These are phyloP conservation scores for Pyricularia pennisetigena DNA, from an alignment of 2,329 filamentous ascomycete species.

Conservation along the genomic window DNA sequence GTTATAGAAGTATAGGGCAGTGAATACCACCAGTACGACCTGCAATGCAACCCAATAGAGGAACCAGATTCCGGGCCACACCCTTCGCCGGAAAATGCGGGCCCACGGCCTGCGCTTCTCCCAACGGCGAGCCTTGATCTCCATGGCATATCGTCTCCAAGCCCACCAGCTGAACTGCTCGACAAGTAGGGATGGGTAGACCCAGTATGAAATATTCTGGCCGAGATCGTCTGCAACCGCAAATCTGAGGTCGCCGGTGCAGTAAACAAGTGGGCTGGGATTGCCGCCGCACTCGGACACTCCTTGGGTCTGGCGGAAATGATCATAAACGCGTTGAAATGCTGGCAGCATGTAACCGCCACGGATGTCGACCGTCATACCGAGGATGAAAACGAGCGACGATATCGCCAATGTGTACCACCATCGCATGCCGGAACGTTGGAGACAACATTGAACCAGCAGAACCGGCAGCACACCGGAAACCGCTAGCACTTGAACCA, in stretches of 20 bases:
- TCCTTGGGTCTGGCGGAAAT: conserved; percentile 8
- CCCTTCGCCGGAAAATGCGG: background rate
- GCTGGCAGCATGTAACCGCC: conserved; percentile 9
- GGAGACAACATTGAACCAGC: conserved; percentile 13
- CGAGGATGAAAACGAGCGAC: conserved; percentile 9
- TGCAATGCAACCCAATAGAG: conserved; percentile 1
- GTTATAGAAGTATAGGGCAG: conserved; percentile 9
- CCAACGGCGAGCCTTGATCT: conserved; percentile 1
- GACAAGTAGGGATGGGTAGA: conserved; percentile 2
- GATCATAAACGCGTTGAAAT: conserved; percentile 9
- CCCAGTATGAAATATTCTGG: conserved; percentile 4
- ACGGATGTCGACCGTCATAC: conserved; percentile 7
- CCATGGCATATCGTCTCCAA: conserved; percentile 4
- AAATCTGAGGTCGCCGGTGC: conserved; percentile 4
- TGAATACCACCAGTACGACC: conserved; percentile 8
- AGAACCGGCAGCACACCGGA: conserved; percentile 11
- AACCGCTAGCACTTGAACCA: conserved; percentile 9
- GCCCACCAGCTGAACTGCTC: background rate
- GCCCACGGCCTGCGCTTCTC: background rate
- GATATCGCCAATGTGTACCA: conserved; percentile 14
- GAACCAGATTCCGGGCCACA: conserved; percentile 1
- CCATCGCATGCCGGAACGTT: conserved; percentile 14
- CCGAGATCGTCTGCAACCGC: background rate
- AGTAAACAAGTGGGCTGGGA: conserved; percentile 10
- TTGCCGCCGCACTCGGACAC: conserved; percentile 12